Base-by-base conservation (phyloP, 129 eudicot species). In the Saussurea involucrata region DNA sequence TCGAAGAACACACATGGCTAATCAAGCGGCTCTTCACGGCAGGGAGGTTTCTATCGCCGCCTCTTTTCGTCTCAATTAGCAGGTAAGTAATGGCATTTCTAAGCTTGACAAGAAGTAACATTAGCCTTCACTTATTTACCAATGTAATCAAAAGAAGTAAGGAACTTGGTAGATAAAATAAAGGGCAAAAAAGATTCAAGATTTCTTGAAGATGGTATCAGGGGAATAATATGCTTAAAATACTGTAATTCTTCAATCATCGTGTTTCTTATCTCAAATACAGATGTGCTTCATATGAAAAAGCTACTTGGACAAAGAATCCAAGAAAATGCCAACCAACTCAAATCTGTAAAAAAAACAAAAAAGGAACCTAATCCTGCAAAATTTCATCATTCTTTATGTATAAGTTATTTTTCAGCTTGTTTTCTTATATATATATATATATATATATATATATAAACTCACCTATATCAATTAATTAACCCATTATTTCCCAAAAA, bases 311-410 rank as follows among this genome's bases (percentile, higher is more conserved):
- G 76, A 81, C 55, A 85, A 63, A 70, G 87, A 80, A 91, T 78
- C 80, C 86, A 71, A 72, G 81, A 60, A 84, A 75, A 60, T 31
- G 81, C 24, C 77, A 66, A 79, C 77, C 77, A 76, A 86, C 85
- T 76, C 75, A 80, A 79, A 72, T 80, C 69, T 74, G 65, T 74
- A 81, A 76, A 78, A 80, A 63, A 72, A 24, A 22, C 67, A 75
- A 58, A 25, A 40, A 69, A 66, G 32, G 66, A 74, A 73, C 68
- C 88, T 88, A 86, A 71, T 79, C 83, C 90, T 85, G 98, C 94
- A 92, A 90, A 90, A 90, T 80, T 87, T 83, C 78, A 74, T 68
- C 71, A 42, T 81, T 82, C 83, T 77, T 82, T 81, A 78, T 75
- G 75, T 89, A 79, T 87, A 77, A 53, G 76, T 81, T 81, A 81